A percentile compares a stretch with the other conserved stretches of the same genome.
phyloP scores from a whole-genome alignment of 805 yeast genomes.

The Hanseniaspora lachancei region DNA sequence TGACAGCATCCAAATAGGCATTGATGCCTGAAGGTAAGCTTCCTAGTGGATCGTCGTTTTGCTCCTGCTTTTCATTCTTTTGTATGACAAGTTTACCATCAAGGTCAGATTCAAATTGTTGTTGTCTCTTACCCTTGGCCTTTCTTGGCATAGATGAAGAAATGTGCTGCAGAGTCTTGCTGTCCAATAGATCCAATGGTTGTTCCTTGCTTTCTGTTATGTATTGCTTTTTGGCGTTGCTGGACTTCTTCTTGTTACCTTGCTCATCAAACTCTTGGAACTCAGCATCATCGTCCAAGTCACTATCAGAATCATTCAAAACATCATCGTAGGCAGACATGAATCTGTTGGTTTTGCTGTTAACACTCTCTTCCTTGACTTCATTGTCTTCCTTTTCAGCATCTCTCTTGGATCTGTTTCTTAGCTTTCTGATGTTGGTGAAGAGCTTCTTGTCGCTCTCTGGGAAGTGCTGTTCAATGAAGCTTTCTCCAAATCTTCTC shows the following conservation, averaged over 20 bases:
- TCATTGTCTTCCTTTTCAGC: conserved; percentile 34
- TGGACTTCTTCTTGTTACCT: conserved; percentile 18
- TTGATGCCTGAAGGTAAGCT: conserved; percentile 51
- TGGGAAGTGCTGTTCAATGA: conserved; percentile 73
- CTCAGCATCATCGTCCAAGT: conserved; percentile 35
- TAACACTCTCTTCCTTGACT: conserved; percentile 15
- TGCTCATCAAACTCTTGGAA: conserved; percentile 33
- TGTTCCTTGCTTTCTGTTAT: conserved; percentile 62
- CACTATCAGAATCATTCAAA: conserved; percentile 60
- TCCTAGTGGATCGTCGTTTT: conserved; percentile 37
- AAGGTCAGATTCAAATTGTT: conserved; percentile 25
- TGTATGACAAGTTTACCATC: conserved; percentile 29
- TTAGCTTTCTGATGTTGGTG: conserved; percentile 71
- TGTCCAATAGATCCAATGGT: conserved; percentile 82
- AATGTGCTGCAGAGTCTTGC: conserved; percentile 71
- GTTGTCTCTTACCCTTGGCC: conserved; percentile 30
- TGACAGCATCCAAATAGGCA: conserved; percentile 89
- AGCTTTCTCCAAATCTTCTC: conserved; percentile 80
- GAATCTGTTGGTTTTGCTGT: conserved; percentile 36
- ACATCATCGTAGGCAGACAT: conserved; percentile 90
- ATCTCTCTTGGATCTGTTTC: conserved; percentile 73
- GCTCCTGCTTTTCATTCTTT: conserved; percentile 18
- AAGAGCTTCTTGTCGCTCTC: conserved; percentile 77
- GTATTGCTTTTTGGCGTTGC: conserved; percentile 37
- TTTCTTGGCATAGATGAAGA: conserved; percentile 76